Evolutionary conservation across 2,329 filamentous ascomycete species (phyloP).

Genomic region (Fusarium sp.): DNA sequence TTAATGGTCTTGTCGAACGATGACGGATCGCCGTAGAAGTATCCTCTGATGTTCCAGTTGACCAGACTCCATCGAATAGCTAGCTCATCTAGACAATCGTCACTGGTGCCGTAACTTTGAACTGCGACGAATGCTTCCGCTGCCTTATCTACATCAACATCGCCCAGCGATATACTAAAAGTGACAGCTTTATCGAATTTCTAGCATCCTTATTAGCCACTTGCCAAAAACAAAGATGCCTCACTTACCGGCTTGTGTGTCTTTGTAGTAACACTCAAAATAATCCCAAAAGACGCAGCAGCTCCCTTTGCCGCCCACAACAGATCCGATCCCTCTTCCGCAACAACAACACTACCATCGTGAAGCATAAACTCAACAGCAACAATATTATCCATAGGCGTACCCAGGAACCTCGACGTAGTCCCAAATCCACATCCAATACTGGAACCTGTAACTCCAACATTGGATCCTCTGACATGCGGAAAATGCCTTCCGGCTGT

Average conservation of each 20-base stretch:
- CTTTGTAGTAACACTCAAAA: constrained; percentile 31
- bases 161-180: constrained; percentile 31
- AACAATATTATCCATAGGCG: constrained; percentile 34
- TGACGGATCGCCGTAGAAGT: constrained; percentile 35
- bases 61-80: constrained; percentile 33
- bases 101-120: constrained; percentile 19
- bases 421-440: constrained; percentile 33
- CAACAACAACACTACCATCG: constrained; percentile 35
- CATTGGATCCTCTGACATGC: constrained; percentile 34
- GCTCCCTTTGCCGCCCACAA: constrained; percentile 39
- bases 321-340: constrained; percentile 26
- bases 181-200: constrained; percentile 26
- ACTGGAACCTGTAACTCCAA: constrained; percentile 33
- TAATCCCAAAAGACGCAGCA: constrained; percentile 33
- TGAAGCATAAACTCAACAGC: constrained; percentile 32
- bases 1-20: constrained; percentile 20
- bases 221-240: too few species aligned
- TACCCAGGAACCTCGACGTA: constrained; percentile 26
- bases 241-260: constrained; percentile 24
- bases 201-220: not conserved
- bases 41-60: constrained; percentile 19
- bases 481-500: constrained; percentile 33
- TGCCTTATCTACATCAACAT: constrained; percentile 1
- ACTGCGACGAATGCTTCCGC: constrained; percentile 29
- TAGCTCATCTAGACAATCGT: constrained; percentile 22